Conservation (phyloP, 768 basidiomycete species). For the Peribolospora baueri region DNA sequence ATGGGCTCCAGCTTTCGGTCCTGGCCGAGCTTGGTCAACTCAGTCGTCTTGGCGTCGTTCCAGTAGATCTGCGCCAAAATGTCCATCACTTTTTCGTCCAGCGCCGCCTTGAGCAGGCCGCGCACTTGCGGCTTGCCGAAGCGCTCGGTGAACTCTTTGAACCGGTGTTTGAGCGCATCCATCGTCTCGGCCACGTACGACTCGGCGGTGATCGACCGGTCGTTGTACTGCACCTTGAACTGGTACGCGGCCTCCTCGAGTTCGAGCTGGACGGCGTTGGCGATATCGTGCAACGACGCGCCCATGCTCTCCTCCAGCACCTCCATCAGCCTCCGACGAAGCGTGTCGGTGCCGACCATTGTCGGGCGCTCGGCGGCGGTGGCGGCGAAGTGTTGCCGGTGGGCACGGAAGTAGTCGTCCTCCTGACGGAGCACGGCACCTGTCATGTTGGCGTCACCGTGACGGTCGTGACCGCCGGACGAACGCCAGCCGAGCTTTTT, state of each 20-base stretch:
- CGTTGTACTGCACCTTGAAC: conserved; percentile 97
- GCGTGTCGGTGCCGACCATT: conserved; percentile 76
- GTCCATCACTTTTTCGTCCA: conserved; percentile 92
- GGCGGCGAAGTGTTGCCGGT: conserved; percentile 37
- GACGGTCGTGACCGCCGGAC: conserved; percentile 1
- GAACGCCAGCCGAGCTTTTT: conserved; percentile 9
- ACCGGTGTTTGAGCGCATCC: conserved; percentile 63
- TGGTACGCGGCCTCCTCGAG: conserved; percentile 92
- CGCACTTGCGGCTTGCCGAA: conserved; percentile 79
- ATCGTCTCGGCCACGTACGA: conserved; percentile 95
- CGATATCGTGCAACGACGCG: conserved; percentile 77
- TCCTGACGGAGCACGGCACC: conserved; percentile 33
- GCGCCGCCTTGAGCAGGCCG: conserved; percentile 63
- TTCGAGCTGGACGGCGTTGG: conserved; percentile 89
- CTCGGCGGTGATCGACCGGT: conserved; percentile 77
- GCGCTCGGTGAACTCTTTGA: conserved; percentile 58
- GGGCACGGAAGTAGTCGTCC: conserved; percentile 38
- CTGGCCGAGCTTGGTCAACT: conserved; percentile 43
- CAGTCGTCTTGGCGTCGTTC: conserved; percentile 62
- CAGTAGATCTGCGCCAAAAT: conserved; percentile 93
- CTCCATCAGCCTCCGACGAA: conserved; percentile 78
- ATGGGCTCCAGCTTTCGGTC: conserved; percentile 37
- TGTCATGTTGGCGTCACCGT: conserved; percentile 21
- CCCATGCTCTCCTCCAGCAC: conserved; percentile 96
- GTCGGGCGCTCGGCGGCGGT: conserved; percentile 30